Evolutionary conservation across 1,139 yeast genomes (phyloP).

Genomic region (Saccharomyces hybrid): DNA sequence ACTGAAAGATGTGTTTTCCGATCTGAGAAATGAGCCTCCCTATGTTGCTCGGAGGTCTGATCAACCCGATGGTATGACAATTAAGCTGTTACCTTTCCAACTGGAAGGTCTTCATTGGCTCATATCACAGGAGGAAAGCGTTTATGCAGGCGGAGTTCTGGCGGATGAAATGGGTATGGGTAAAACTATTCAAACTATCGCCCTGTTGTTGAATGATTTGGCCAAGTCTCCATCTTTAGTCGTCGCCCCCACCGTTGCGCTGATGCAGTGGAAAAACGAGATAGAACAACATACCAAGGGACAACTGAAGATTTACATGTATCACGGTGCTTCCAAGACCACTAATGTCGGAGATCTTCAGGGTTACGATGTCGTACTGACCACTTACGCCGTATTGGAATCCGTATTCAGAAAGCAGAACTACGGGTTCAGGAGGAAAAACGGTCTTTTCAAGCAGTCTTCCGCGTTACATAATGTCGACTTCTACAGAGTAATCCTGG

Average conservation of each 20-base stretch:
- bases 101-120: slow-evolving; percentile 91
- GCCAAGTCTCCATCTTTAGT: slow-evolving; percentile 71
- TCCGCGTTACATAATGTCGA: slow-evolving; percentile 68
- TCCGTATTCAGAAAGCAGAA: slow-evolving; percentile 76
- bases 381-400: slow-evolving; percentile 88
- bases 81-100: slow-evolving; percentile 79
- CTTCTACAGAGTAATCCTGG: slow-evolving; percentile 83
- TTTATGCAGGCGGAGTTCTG: slow-evolving; percentile 80
- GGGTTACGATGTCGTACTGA: slow-evolving; percentile 72
- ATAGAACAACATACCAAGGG: slow-evolving; percentile 78
- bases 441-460: slow-evolving; percentile 62
- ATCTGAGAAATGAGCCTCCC: slow-evolving; percentile 40
- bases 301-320: slow-evolving; percentile 56
- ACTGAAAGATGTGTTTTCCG: slow-evolving; percentile 61
- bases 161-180: slow-evolving; percentile 99
- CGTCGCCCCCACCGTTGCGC: slow-evolving; percentile 94
- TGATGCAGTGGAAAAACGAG: slow-evolving; percentile 96
- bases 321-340: slow-evolving; percentile 79
- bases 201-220: slow-evolving; percentile 64
- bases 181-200: slow-evolving; percentile 91
- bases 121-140: slow-evolving; percentile 65
- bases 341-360: slow-evolving; percentile 47
- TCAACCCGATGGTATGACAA: slow-evolving; percentile 75
- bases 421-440: slow-evolving; percentile 73
- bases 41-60: slow-evolving; percentile 52